Conservation (phyloP, 1,139 yeast species). For the Wickerhamomyces sp. region DNA sequence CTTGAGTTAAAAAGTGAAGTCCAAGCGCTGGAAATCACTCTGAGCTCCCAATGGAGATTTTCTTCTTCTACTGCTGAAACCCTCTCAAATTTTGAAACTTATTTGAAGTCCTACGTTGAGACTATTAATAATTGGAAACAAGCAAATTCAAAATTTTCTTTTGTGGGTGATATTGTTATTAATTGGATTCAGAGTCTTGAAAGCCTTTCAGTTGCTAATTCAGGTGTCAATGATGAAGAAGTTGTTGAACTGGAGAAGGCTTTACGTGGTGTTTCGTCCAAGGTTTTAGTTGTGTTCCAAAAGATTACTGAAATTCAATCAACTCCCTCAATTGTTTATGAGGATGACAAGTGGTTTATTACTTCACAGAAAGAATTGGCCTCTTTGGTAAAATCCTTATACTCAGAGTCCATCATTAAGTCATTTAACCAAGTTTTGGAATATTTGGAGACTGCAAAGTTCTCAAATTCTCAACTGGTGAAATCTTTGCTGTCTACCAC, state of each 20-base stretch:
- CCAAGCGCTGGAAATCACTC: slow-evolving; percentile 9
- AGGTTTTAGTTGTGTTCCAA: slow-evolving; percentile 67
- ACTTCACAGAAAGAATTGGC: slow-evolving; percentile 42
- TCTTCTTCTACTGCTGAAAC: slow-evolving; percentile 10
- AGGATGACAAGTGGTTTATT: slow-evolving; percentile 64
- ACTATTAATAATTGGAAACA: slow-evolving; percentile 29
- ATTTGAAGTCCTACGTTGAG: slow-evolving; percentile 16
- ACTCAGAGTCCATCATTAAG: slow-evolving; percentile 26
- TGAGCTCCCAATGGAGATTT: slow-evolving; percentile 14
- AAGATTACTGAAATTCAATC: slow-evolving; percentile 38
- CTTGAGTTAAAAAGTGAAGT: slow-evolving; percentile 13
- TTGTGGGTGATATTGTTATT: slow-evolving; percentile 43
- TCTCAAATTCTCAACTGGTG: slow-evolving; percentile 29
- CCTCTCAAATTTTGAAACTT: slow-evolving; percentile 6
- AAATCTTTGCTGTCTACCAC: slow-evolving; percentile 49
- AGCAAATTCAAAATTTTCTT: slow-evolving; percentile 30
- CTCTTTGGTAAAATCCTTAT: slow-evolving; percentile 35
- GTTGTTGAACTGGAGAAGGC: slow-evolving; percentile 41
- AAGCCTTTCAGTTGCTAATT: not conserved
- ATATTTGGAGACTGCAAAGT: slow-evolving; percentile 30
- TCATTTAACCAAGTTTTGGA: slow-evolving; percentile 32
- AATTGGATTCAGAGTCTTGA: slow-evolving; percentile 33
- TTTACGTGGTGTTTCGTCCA: slow-evolving; percentile 51
- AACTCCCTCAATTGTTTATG: slow-evolving; percentile 36
- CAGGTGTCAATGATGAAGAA: not conserved